phyloP scores from a whole-genome alignment of 768 basidiomycete species.

The Podaxis sp. region DNA sequence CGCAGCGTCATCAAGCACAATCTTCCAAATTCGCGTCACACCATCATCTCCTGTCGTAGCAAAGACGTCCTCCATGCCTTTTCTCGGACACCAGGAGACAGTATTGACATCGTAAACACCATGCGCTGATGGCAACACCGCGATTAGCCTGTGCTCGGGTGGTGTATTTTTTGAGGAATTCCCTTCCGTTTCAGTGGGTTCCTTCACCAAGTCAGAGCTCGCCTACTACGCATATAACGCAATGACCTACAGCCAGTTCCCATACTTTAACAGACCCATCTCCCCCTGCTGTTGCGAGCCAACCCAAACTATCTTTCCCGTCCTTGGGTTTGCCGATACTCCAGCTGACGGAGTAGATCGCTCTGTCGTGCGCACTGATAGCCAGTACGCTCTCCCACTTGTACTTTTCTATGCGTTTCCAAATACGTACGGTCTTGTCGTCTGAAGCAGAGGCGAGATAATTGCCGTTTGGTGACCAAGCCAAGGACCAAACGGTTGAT shows the following conservation, averaged over 20 bases:
- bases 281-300: slow-evolving; percentile 82
- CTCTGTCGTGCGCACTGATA: slow-evolving; percentile 67
- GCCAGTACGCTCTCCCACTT: slow-evolving; percentile 64
- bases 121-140: slow-evolving; percentile 64
- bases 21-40: slow-evolving; percentile 73
- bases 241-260: slow-evolving; percentile 59
- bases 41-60: slow-evolving; percentile 91
- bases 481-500: slow-evolving; percentile 91
- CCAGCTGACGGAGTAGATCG: slow-evolving; percentile 84
- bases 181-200: slow-evolving; percentile 21
- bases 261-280: slow-evolving; percentile 86
- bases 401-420: slow-evolving; percentile 66
- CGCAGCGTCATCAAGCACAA: slow-evolving; percentile 20
- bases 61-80: slow-evolving; percentile 63
- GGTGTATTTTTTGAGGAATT: slow-evolving; percentile 14
- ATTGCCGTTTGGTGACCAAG: slow-evolving; percentile 74
- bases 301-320: slow-evolving; percentile 54
- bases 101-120: slow-evolving; percentile 84
- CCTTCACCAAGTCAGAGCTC: slow-evolving; percentile 23
- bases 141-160: slow-evolving; percentile 51
- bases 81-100: slow-evolving; percentile 78
- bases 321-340: slow-evolving; percentile 36
- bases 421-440: slow-evolving; percentile 80
- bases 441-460: slow-evolving; percentile 90
- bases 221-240: slow-evolving; percentile 2